Evolutionary conservation across 805 yeast species (phyloP).

Genomic region (Kodamaea laetipori): DNA sequence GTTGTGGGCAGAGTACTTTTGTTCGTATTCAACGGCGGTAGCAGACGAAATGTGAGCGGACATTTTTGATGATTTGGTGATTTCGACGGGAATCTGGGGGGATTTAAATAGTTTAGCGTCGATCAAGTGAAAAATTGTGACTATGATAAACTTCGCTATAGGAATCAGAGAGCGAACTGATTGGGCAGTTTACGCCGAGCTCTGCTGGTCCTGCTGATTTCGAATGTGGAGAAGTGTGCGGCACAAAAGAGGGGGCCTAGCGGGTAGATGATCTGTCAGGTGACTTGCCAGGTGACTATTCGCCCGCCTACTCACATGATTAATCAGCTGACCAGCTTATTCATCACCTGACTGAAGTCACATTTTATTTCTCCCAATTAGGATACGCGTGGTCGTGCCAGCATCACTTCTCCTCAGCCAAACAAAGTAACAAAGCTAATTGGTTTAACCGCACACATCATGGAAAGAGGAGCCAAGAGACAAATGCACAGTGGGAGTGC

Average conservation of each 20-base stretch:
- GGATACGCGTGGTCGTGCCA: constrained; percentile 7
- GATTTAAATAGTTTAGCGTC: constrained; percentile 6
- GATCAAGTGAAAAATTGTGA: constrained; percentile 9
- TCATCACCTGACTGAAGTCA: not conserved
- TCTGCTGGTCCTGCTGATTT: constrained; percentile 6
- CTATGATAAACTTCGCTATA: constrained; percentile 10
- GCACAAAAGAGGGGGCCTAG: not conserved
- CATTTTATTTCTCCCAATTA: not conserved
- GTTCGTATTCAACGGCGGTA: constrained; percentile 68
- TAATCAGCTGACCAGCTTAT: too few species aligned
- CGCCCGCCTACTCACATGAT: too few species aligned
- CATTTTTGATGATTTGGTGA: constrained; percentile 16
- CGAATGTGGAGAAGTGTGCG: not conserved
- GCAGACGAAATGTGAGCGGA: constrained; percentile 54
- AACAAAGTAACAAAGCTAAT: constrained; percentile 2
- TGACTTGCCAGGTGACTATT: too few species aligned
- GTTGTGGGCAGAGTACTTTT: constrained; percentile 89
- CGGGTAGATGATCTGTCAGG: too few species aligned
- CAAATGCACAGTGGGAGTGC: constrained; percentile 24
- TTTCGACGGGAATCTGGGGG: constrained; percentile 1
- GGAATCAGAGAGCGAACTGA: constrained; percentile 14
- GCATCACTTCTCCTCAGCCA: not conserved
- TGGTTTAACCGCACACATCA: not conserved
- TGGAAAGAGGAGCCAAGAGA: constrained; percentile 23
- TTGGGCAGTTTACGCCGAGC: constrained; percentile 6